These are phyloP conservation scores for Phytopythium sindhum DNA, from an alignment of 352 stramenopile species.

Conservation along the genomic window DNA sequence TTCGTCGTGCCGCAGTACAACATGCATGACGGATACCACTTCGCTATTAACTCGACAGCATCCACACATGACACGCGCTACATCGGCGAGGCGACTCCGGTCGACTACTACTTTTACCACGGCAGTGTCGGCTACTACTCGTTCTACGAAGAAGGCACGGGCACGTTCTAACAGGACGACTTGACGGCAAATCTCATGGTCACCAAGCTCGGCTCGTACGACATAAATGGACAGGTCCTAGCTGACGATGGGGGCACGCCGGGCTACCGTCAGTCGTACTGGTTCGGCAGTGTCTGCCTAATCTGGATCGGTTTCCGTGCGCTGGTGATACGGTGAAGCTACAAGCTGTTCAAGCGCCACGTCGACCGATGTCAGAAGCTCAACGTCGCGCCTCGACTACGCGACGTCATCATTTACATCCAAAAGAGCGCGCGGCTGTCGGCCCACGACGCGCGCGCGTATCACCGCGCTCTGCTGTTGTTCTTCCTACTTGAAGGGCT, in stretches of 20 bases:
- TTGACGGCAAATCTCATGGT: conserved; percentile 15
- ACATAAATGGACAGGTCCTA: conserved; percentile 21
- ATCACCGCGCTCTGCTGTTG: no score
- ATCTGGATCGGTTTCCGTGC: conserved; percentile 25
- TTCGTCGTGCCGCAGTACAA: conserved; percentile 21
- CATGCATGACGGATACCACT: no score
- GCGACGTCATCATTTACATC: conserved; percentile 19
- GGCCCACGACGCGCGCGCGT: no score
- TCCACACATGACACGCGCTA: neutral
- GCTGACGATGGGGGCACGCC: conserved; percentile 13
- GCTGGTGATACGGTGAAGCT: conserved; percentile 21
- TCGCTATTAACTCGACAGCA: no score
- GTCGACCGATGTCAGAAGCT: conserved; percentile 10
- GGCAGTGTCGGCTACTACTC: conserved; percentile 12
- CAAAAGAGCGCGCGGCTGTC: conserved; percentile 29
- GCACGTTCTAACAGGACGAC: conserved; percentile 6
- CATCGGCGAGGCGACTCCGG: conserved; percentile 1
- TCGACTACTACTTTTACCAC: conserved; percentile 20
- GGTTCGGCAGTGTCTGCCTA: conserved; percentile 21
- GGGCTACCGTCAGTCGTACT: conserved; percentile 18
- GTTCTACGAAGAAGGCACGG: conserved; percentile 5
- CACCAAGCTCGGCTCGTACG: conserved; percentile 18
- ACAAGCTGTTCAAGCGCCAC: conserved; percentile 12
- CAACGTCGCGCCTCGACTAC: conserved; percentile 4
- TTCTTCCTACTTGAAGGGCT: conserved; percentile 20